Evolutionary conservation across 164 flowering plant genomes (phyloP).

Genomic region (Buxus sempervirens): DNA sequence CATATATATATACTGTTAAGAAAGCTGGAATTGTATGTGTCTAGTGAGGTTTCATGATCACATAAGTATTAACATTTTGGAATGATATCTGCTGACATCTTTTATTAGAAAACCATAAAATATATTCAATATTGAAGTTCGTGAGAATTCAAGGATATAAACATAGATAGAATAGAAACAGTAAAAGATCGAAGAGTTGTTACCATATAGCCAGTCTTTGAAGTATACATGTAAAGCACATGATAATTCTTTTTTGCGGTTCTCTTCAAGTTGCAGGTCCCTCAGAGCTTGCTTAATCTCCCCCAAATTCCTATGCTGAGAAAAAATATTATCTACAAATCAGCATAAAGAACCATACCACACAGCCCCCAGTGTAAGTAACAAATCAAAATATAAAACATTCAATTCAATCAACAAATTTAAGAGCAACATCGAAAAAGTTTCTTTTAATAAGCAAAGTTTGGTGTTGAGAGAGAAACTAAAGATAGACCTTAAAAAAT

Average conservation of each 20-base stretch:
- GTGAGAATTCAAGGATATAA: neutral
- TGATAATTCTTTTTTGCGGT: conserved; percentile 72
- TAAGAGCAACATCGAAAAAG: neutral
- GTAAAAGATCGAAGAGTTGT: neutral
- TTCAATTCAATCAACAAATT: neutral
- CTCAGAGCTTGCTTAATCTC: conserved; percentile 72
- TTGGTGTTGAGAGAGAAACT: no score
- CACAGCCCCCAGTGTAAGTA: neutral
- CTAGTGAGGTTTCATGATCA: no score
- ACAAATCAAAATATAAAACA: neutral
- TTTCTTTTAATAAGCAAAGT: neutral
- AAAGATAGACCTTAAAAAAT: no score
- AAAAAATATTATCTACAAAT: neutral
- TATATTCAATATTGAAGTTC: neutral
- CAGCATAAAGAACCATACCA: neutral
- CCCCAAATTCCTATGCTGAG: conserved; percentile 60
- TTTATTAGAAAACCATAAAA: neutral
- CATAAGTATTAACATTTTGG: neutral
- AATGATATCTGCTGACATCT: neutral
- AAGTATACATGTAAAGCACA: conserved; percentile 79
- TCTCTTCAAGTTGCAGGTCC: conserved; percentile 82
- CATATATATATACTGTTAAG: no score
- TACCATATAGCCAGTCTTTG: conserved; percentile 98
- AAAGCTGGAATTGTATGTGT: no score
- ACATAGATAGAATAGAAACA: neutral